These are phyloP conservation scores for Ustilago hordei DNA, from an alignment of 1,284 basidiomycete species.

Conservation along the genomic window DNA sequence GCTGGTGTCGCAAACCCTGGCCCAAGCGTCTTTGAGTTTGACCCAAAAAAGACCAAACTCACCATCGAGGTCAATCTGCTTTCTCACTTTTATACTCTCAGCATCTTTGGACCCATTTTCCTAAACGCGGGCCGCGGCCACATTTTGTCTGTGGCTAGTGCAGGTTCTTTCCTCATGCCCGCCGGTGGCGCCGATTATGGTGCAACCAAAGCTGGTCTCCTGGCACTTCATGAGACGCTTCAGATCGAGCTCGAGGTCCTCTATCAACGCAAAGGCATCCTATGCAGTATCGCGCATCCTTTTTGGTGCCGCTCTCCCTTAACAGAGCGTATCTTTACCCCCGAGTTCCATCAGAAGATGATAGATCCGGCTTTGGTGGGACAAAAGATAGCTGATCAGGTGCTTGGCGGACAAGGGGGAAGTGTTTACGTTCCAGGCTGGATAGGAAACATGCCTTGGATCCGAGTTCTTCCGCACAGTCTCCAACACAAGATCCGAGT, in stretches of 20 bases:
- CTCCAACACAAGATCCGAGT: conserved; percentile 30
- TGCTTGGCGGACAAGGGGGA: conserved; percentile 36
- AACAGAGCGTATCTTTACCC: conserved; percentile 7
- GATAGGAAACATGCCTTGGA: conserved; percentile 33
- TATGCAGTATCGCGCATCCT: conserved; percentile 30
- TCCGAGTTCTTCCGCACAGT: conserved; percentile 26
- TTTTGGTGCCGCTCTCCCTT: conserved; percentile 35
- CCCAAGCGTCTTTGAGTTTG: conserved; percentile 48
- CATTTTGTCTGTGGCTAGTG: conserved; percentile 59
- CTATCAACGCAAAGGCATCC: conserved; percentile 55
- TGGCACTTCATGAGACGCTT: conserved; percentile 64
- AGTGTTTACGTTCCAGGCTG: conserved; percentile 42
- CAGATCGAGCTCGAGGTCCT: conserved; percentile 58
- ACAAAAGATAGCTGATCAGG: conserved; percentile 27
- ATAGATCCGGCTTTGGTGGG: conserved; percentile 24
- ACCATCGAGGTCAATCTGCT: conserved; percentile 64
- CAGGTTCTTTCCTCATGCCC: conserved; percentile 60
- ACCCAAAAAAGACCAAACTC: conserved; percentile 45
- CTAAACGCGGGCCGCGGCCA: conserved; percentile 65
- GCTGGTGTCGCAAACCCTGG: conserved; percentile 65
- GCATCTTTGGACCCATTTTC: conserved; percentile 65
- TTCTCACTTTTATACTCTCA: conserved; percentile 59
- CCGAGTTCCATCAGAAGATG: conserved; percentile 21
- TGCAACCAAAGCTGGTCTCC: conserved; percentile 59
- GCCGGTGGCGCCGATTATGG: conserved; percentile 62